Percentiles rank a stretch among this genome's conserved stretches.
Conservation (phyloP, 306 rosid genomes). For the Hippophae tibetana region DNA sequence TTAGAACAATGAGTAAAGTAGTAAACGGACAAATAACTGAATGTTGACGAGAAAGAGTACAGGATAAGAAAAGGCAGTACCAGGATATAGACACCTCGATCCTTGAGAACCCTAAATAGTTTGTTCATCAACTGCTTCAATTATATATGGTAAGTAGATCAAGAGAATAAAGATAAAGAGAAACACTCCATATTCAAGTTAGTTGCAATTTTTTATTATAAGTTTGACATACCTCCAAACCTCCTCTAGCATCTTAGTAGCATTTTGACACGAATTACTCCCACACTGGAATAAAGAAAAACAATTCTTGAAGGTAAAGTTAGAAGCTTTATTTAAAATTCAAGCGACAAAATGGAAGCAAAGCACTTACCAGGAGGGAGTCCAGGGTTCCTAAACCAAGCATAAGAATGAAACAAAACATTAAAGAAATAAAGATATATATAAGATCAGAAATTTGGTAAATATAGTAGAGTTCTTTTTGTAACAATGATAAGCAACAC, state of each 20-base stretch:
- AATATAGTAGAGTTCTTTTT: not conserved
- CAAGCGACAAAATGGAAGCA: conserved; percentile 16
- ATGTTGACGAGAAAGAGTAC: not conserved
- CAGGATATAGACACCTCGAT: conserved; percentile 78
- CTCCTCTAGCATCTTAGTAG: conserved; percentile 71
- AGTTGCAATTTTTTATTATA: not conserved
- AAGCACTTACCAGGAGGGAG: conserved; percentile 65
- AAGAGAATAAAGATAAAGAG: conserved; percentile 40
- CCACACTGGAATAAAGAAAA: conserved; percentile 58
- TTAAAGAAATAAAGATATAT: not conserved
- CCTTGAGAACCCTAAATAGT: conserved; percentile 88
- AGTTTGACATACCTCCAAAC: conserved; percentile 57
- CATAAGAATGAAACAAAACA: conserved; percentile 10
- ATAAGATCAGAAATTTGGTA: not conserved
- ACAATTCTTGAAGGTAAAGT: conserved; percentile 11
- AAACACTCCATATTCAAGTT: conserved; percentile 13
- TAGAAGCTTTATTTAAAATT: not conserved
- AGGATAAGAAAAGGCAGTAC: conserved; percentile 26
- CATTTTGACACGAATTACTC: conserved; percentile 50
- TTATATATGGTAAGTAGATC: conserved; percentile 66
- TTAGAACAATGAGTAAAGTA: not conserved
- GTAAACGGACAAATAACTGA: not conserved
- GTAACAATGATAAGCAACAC: not conserved
- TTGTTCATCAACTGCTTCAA: conserved; percentile 84
- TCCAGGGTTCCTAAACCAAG: conserved; percentile 75